Percentiles rank a stretch among this genome's conserved stretches.
Conservation (phyloP, 2,329 filamentous ascomycete genomes). For the Fusarium nygamai region DNA sequence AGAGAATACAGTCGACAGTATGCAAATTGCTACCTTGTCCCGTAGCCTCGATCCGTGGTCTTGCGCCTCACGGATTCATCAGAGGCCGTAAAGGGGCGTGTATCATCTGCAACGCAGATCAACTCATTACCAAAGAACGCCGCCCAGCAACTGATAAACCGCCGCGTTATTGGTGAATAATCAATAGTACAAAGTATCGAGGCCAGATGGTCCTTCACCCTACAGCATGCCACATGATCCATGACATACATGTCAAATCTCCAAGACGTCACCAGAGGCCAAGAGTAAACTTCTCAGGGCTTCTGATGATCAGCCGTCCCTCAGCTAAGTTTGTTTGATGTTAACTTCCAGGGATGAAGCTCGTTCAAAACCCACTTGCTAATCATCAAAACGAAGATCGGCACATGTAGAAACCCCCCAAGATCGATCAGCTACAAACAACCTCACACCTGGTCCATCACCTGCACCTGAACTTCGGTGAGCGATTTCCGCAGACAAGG, state of each 20-base stretch:
- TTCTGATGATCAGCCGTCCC: not conserved
- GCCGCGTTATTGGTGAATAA: not conserved
- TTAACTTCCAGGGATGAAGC: not conserved
- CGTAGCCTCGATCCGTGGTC: not conserved
- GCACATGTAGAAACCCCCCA: not conserved
- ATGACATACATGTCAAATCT: not conserved
- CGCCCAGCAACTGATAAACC: not conserved
- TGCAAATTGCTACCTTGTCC: not conserved
- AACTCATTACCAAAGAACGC: not conserved
- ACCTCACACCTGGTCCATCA: not conserved
- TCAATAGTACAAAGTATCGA: not conserved
- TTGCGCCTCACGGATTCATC: not conserved
- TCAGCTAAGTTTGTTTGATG: constrained; percentile 2
- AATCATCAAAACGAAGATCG: not conserved
- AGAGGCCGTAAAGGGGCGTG: not conserved
- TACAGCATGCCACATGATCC: not conserved
- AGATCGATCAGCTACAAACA: not conserved
- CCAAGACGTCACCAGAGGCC: not conserved
- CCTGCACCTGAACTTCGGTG: not conserved
- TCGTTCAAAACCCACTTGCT: not conserved
- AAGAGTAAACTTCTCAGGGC: not conserved
- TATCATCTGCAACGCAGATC: not conserved
- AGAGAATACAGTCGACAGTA: not conserved
- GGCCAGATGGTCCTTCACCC: not conserved
- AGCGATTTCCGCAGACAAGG: not conserved